Base-by-base conservation (phyloP, 1,284 basidiomycete genomes). In the Apiotrichum montevideense region DNA sequence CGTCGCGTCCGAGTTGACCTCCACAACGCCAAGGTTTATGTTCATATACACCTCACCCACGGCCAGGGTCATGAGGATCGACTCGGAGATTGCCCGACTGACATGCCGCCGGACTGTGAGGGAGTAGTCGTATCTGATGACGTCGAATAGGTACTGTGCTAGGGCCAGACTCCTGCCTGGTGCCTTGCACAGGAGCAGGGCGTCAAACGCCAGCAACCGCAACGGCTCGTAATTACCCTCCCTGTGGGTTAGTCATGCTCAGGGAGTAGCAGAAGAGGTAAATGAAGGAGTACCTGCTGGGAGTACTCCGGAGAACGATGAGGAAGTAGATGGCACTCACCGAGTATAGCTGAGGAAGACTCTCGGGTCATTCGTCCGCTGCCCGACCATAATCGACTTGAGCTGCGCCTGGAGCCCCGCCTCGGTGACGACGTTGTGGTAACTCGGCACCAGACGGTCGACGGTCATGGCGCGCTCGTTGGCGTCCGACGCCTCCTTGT, bases 171-270 rank as follows among this genome's bases (percentile, higher is more conserved):
- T 79, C 51, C 80, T 77, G 21, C 80, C 78, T 1, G 82, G 74
- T 3, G 78, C 77, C 72, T 89, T 91, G 48, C 90, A 88, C 56
- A 98, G 80, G 76, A 98, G 86, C 4, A 99, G 81, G 21, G 89
- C 88, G 72, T 98, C 93, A 66, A 98, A 94, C 3, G 96, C 95
- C 3, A 89, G 85, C 51, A 92, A 82, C 35, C 96, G 87, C 37
- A 98, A 87, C 66, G 92, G 88, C 4, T 87, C 87, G 66, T 89
- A 94, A 71, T 96, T 96, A 45, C 93, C 94, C 74, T 95, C 90
- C 29, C 92, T 92, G 63, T 14, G 4, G 4, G 46, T 47, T n/a
- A 47, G 46, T 15, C 29, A 29, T 29, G 29, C 29, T 29, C 29
- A 3, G 29, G 29, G 29, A 29, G 29, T 29, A 29, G 3, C 29